Base-by-base conservation (phyloP, 2,329 filamentous ascomycete species). In the Monilinia vaccinii-corymbosi region DNA sequence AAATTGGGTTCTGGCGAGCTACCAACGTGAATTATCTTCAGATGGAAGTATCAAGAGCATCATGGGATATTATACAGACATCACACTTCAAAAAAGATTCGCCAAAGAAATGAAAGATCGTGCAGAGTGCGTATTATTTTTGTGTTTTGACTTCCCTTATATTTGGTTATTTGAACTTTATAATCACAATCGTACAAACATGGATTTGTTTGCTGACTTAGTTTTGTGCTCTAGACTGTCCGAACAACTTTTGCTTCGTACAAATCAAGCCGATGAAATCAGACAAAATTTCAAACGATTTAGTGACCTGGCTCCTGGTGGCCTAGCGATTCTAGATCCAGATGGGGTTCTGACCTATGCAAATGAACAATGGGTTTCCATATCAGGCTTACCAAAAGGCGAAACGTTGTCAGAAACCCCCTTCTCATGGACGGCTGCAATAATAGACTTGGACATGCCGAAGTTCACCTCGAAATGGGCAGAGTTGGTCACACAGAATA, bases 31-130 rank as follows among this genome's bases (percentile, higher is more conserved):
- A 67, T 86, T 82, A 67, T 79, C 84, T 58, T 73, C 77, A 1
- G 76, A 81, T 36, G 87, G 86, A 4, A 76, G 76, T 38, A 77
- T 91, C 60, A 89, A 88, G 73, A 83, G 84, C 62, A 85, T 91
- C 4, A 91, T 91, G 67, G 88, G 87, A 58, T 88, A 84, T 66
- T 85, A 94, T 53, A 92, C 89, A 0, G 89, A 95, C 68, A 95
- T 95, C 63, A 90, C 86, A 21, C 81, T 86, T 53, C 89, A 93
- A 71, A 95, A 95, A 70, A 85, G 85, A 77, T 89, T 89, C 1
- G 89, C 93, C 71, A 84, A 91, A 67, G 89, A 93, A 70, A 90
- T 89, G 0, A 81, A 91, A 2, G 87, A 91, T 70, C 84, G 86
- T 2, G 87, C 89, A 51, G 46, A 51, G 56, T 52, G 25, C 23